Percentiles rank a stretch among this genome's conserved stretches.
Conservation (phyloP, 108 stramenopile species). For the Stephanodiscus triporus region DNA sequence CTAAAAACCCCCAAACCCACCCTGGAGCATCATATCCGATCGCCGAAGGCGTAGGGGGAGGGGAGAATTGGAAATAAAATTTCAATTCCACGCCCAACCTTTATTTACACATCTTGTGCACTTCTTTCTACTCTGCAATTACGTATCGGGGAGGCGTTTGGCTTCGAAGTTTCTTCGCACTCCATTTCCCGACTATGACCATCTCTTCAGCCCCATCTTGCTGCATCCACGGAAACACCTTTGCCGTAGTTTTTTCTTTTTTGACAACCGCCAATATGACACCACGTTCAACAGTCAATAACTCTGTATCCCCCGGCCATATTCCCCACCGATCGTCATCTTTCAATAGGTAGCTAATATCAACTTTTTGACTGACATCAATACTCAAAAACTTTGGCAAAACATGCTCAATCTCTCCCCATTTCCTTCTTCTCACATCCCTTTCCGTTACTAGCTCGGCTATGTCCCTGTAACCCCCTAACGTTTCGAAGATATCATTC, state of each 20-base stretch:
- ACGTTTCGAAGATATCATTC: conserved; percentile 56
- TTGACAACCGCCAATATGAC: conserved; percentile 25
- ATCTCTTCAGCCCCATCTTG: conserved; percentile 5
- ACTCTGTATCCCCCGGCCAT: conserved; percentile 44
- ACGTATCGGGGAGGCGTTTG: no score
- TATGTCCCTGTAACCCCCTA: conserved; percentile 50
- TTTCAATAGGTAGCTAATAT: not conserved
- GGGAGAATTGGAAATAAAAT: no score
- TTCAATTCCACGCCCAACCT: no score
- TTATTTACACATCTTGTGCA: no score
- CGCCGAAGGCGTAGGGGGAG: no score
- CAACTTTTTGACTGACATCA: not conserved
- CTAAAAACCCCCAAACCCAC: no score
- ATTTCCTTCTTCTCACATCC: conserved; percentile 44
- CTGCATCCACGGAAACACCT: conserved; percentile 30
- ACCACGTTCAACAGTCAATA: conserved; percentile 34
- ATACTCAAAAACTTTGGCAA: conserved; percentile 26
- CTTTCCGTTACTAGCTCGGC: conserved; percentile 46
- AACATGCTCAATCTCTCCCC: conserved; percentile 43
- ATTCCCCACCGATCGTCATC: conserved; percentile 39
- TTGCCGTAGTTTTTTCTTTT: conserved; percentile 6
- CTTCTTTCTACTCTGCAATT: no score
- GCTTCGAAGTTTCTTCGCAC: no score
- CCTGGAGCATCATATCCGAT: no score
- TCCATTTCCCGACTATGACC: conserved; percentile 44